Evolutionary conservation across 495 filamentous ascomycete species (phyloP).

Genomic region (Astrothelium subdiscretum): DNA sequence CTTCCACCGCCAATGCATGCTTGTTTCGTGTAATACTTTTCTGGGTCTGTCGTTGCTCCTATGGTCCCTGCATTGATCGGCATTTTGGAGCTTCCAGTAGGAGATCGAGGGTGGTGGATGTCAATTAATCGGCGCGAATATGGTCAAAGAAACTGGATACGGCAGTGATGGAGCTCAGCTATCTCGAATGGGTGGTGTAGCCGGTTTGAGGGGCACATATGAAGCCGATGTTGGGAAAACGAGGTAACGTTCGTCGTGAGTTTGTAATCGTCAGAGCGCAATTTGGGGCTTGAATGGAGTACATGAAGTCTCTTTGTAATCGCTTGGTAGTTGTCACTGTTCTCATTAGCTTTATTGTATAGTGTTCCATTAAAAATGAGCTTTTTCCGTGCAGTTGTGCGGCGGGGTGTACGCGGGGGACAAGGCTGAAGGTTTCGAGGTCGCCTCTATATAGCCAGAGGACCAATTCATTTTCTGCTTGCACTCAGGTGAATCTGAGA

Average conservation of each 20-base stretch:
- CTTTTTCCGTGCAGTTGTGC: too few relatives aligned
- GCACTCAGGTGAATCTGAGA: too few relatives aligned
- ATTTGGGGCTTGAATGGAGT: neutral
- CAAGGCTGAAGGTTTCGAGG: neutral
- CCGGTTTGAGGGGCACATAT: neutral
- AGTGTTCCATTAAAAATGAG: too few relatives aligned
- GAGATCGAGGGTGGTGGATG: too few relatives aligned
- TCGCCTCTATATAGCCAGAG: too few relatives aligned
- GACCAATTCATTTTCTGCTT: neutral
- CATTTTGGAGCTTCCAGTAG: neutral
- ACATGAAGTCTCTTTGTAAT: too few relatives aligned
- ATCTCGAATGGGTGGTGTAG: neutral
- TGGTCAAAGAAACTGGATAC: too few relatives aligned
- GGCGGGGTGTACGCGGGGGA: neutral
- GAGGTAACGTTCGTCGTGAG: neutral
- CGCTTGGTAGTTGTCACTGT: too few relatives aligned
- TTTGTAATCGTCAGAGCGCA: neutral
- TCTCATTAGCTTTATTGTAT: too few relatives aligned
- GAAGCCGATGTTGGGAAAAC: neutral
- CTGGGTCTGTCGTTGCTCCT: slow-evolving; percentile 16
- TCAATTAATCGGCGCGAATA: too few relatives aligned
- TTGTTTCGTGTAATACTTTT: slow-evolving; percentile 22
- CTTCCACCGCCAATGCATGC: slow-evolving; percentile 54
- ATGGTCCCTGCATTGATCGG: slow-evolving; percentile 14
- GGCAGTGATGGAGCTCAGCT: neutral